Percentiles rank a stretch among this genome's conserved stretches.
Evolutionary conservation across 345 rosid genomes (phyloP).

Genomic region (Brassica nigra): DNA sequence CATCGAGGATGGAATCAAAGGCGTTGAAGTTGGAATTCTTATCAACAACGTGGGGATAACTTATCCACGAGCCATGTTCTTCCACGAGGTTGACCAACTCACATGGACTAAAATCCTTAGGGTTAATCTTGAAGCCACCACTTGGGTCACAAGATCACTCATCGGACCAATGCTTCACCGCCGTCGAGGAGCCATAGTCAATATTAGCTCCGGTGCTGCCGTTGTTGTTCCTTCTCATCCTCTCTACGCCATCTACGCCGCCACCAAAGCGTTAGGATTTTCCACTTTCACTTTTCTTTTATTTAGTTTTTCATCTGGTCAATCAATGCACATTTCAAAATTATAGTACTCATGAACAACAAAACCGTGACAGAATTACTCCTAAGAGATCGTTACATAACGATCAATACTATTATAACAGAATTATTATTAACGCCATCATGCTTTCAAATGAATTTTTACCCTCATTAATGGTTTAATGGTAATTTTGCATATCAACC

Average conservation of each 20-base stretch:
- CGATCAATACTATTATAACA: too few relatives aligned
- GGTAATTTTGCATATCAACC: too few relatives aligned
- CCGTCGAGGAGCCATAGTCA: constrained; percentile 76
- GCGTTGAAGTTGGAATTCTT: constrained; percentile 67
- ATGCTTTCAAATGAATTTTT: too few relatives aligned
- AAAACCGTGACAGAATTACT: too few relatives aligned
- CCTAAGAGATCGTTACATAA: too few relatives aligned
- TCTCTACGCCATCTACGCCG: constrained; percentile 81
- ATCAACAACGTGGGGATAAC: constrained; percentile 87
- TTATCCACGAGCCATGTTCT: constrained; percentile 71
- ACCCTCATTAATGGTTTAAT: too few relatives aligned
- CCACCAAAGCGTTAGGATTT: constrained; percentile 85
- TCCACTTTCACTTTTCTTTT: constrained; percentile 1
- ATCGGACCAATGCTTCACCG: constrained; percentile 64
- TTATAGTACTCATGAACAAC: background rate
- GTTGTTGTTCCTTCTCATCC: constrained; percentile 91
- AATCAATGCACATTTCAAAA: background rate
- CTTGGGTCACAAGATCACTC: constrained; percentile 61
- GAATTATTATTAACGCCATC: too few relatives aligned
- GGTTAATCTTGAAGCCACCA: constrained; percentile 69
- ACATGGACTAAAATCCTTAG: constrained; percentile 63
- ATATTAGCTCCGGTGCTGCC: constrained; percentile 82
- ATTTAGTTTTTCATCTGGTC: background rate
- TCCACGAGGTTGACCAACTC: constrained; percentile 76
- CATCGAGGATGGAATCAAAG: constrained; percentile 56